Base-by-base conservation (phyloP, 768 basidiomycete species). In the Suillus variegatus region DNA sequence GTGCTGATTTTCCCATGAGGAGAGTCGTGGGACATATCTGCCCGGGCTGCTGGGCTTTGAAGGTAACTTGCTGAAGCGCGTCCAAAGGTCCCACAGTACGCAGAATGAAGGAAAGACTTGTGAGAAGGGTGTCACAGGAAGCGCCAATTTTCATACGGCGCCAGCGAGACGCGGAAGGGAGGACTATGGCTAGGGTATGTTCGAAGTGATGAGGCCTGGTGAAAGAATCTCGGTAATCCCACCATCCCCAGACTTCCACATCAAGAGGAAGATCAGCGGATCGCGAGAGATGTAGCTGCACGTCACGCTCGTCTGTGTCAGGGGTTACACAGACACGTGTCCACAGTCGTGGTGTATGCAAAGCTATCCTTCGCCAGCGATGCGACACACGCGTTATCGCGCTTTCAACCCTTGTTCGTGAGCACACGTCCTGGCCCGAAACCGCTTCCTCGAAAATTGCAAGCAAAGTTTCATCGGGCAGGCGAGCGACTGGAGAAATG, bases 381-480 rank as follows among this genome's bases (percentile, higher is more conserved):
- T 70, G 77, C 28, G 74, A 77, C 13, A 78, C 77, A 32, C 69
- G 69, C 56, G 77, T 71, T 18, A 78, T 68, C 55, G 61, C 63
- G 4, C 66, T 75, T 51, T 76, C 75, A 18, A 64, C 64, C 41
- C 71, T 69, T 49, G 61, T 65, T 36, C 65, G 72, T 6, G 52
- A 67, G 32, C 66, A 58, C 1, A 70, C 54, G 40, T 76, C 69
- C 43, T 77, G 73, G 36, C 67, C 71, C 0, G 55, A 65, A 16
- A 77, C 74, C 9, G 72, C 73, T 56, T 76, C 76, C 52, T 77
- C 73, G 16, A 76, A 76, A 32, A 76, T 73, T 10, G 67, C 65
- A 9, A 77, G 67, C 10, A 77, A 35, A 57, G 76, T 75, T 61
- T 76, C 75, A 41, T 77, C 73, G 1, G 75, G 75, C 40, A 76